Conservation (phyloP, 2,329 filamentous ascomycete species). For the Karstenula rhodostoma region DNA sequence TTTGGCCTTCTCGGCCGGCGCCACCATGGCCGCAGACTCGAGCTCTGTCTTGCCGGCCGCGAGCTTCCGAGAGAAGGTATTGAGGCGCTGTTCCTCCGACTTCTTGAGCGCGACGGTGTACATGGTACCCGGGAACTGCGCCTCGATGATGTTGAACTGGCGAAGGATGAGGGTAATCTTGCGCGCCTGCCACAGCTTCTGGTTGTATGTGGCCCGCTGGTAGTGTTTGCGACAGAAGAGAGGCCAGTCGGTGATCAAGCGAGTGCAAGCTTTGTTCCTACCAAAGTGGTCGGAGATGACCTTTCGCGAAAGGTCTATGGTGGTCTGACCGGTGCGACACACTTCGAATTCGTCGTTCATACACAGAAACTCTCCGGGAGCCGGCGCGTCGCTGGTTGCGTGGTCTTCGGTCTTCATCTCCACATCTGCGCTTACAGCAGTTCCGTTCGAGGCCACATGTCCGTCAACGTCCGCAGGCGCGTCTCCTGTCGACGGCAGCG, state of each 20-base stretch:
- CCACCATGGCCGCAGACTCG: slow-evolving; percentile 22
- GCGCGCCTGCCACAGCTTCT: slow-evolving; percentile 43
- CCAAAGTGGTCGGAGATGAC: slow-evolving; percentile 52
- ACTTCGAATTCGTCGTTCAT: slow-evolving; percentile 40
- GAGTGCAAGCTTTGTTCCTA: slow-evolving; percentile 49
- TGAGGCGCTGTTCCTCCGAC: slow-evolving; percentile 44
- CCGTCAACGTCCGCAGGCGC: too few relatives aligned
- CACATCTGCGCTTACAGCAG: not conserved
- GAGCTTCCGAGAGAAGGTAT: slow-evolving; percentile 37
- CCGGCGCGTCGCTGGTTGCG: not conserved
- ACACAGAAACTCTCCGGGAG: slow-evolving; percentile 40
- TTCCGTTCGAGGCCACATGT: not conserved
- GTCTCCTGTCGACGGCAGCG: slow-evolving; percentile 1
- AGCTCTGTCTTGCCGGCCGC: slow-evolving; percentile 21
- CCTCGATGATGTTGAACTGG: slow-evolving; percentile 45
- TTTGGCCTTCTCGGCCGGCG: slow-evolving; percentile 26
- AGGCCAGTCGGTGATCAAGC: slow-evolving; percentile 42
- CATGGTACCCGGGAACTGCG: slow-evolving; percentile 37
- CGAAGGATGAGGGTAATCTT: slow-evolving; percentile 45
- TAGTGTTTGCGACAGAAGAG: slow-evolving; percentile 52
- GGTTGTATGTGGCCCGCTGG: slow-evolving; percentile 50
- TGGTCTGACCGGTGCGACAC: slow-evolving; percentile 47
- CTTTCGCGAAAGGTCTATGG: slow-evolving; percentile 44
- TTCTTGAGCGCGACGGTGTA: slow-evolving; percentile 48
- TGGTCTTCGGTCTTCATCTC: not conserved